phyloP scores from a whole-genome alignment of 164 flowering plant species.

The Houttuynia cordata region DNA sequence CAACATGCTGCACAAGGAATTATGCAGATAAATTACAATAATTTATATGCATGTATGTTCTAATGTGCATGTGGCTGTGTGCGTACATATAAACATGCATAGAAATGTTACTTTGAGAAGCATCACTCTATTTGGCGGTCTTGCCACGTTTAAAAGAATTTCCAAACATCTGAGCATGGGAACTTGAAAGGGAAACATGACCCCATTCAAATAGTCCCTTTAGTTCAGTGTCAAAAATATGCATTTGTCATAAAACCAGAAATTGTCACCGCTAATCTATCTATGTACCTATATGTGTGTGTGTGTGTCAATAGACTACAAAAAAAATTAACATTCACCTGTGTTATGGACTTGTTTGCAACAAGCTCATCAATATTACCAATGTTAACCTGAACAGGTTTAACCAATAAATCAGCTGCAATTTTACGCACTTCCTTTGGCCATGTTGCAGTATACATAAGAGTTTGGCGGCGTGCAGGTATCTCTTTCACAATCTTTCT shows the following conservation, averaged over 20 bases:
- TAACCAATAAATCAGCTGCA: constrained; percentile 68
- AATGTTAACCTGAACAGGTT: constrained; percentile 84
- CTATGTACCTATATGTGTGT: background rate
- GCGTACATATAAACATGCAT: no score
- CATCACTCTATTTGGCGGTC: no score
- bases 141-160: no score
- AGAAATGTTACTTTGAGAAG: no score
- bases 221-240: no score
- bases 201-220: no score
- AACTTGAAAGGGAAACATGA: no score
- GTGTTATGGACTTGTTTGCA: constrained; percentile 86
- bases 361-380: constrained; percentile 79
- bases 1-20: constrained; percentile 39
- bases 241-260: no score
- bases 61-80: no score
- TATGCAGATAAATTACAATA: background rate
- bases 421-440: constrained; percentile 88
- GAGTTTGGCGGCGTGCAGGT: constrained; percentile 74
- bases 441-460: constrained; percentile 96
- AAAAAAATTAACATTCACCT: constrained; percentile 25
- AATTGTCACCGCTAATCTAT: background rate
- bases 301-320: background rate
- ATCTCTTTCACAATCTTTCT: constrained; percentile 84
- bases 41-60: no score
- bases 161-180: no score